These are phyloP conservation scores for Boletus speciosus DNA, from an alignment of 768 basidiomycete genomes.

Conservation along the genomic window DNA sequence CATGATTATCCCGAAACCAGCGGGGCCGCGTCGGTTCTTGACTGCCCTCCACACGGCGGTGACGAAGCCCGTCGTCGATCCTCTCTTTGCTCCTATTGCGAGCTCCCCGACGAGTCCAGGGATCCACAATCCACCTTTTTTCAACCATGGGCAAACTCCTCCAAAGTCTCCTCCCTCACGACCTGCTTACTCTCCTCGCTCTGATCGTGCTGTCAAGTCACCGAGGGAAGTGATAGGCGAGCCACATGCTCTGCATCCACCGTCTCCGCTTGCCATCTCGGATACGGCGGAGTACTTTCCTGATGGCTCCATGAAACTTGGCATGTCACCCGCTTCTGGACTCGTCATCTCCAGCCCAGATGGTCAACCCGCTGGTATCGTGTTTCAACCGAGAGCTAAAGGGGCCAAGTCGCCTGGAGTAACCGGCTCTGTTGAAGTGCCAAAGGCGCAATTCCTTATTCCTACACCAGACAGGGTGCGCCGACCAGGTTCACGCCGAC, in stretches of 20 bases:
- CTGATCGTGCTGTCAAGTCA: conserved; percentile 61
- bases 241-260: conserved; percentile 42
- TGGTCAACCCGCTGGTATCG: conserved; percentile 91
- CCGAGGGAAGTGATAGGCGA: conserved; percentile 43
- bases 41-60: conserved; percentile 91
- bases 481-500: conserved; percentile 25
- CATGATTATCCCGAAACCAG: conserved; percentile 96
- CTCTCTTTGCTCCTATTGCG: conserved; percentile 91
- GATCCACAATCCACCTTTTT: conserved; percentile 46
- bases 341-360: conserved; percentile 90
- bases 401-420: conserved; percentile 34
- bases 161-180: conserved; percentile 45
- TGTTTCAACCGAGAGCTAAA: conserved; percentile 78
- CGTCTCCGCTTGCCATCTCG: conserved; percentile 67
- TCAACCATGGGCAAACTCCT: conserved; percentile 27
- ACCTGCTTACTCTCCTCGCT: conserved; percentile 47
- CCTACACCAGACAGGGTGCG: conserved; percentile 28
- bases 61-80: conserved; percentile 82
- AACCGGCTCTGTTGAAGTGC: conserved; percentile 41
- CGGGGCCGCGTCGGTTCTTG: conserved; percentile 88
- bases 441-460: conserved; percentile 38
- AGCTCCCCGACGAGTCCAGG: conserved; percentile 85
- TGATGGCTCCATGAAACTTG: conserved; percentile 67
- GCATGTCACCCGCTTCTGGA: conserved; percentile 77
- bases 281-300: conserved; percentile 67